Evolutionary conservation across 176 grass and related monocot genomes (phyloP).

Genomic region (Juncus inflexus): DNA sequence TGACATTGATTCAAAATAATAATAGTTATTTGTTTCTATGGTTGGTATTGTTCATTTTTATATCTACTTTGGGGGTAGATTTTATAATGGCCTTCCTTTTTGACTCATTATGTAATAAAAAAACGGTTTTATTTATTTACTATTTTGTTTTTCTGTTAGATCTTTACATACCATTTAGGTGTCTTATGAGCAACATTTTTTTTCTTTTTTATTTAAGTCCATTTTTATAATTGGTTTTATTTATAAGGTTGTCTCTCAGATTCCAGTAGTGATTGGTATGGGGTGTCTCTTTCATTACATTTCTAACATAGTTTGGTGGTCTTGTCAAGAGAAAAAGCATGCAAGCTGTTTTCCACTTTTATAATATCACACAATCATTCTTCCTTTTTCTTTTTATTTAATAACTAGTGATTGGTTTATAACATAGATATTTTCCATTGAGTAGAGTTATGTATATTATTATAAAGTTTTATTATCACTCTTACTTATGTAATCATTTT

Average conservation of each 20-base stretch:
- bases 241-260: constrained; percentile 19
- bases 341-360: constrained; percentile 25
- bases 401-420: no score
- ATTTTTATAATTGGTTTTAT: background rate
- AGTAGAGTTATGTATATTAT: no score
- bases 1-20: no score
- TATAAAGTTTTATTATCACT: no score
- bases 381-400: no score
- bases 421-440: no score
- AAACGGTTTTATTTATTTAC: background rate
- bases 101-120: background rate
- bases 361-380: no score
- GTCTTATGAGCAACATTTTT: constrained; percentile 7
- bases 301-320: constrained; percentile 27
- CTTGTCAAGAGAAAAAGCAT: constrained; percentile 28
- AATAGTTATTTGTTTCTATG: background rate
- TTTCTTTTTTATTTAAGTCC: background rate
- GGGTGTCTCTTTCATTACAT: constrained; percentile 23
- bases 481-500: no score
- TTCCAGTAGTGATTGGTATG: constrained; percentile 34
- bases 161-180: background rate
- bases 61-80: background rate
- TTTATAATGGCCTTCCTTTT: background rate
- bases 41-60: constrained; percentile 2
- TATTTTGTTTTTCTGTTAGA: constrained; percentile 12